Evolutionary conservation across 2,329 filamentous ascomycete species (phyloP).

Genomic region (Colletotrichum sp.): DNA sequence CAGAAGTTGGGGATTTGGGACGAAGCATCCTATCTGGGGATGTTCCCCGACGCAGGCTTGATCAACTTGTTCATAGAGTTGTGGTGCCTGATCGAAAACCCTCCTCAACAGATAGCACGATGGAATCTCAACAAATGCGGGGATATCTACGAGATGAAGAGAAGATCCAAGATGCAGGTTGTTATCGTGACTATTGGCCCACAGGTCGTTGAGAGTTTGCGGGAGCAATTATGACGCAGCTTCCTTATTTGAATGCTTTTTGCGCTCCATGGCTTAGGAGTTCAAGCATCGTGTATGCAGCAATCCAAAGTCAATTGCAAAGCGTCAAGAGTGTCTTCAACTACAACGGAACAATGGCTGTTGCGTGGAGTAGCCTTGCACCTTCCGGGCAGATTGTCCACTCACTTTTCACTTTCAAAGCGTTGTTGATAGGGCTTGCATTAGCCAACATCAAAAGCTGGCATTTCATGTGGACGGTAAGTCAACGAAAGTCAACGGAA

Average conservation of each 20-base stretch:
- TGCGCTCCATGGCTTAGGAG: neutral
- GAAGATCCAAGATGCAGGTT: neutral
- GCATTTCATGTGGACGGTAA: conserved; percentile 4
- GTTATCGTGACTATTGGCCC: neutral
- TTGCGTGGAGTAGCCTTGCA: neutral
- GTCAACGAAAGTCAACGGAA: neutral
- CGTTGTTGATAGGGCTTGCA: neutral
- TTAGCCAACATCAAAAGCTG: conserved; percentile 1
- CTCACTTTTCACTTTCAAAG: neutral
- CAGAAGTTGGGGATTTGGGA: neutral
- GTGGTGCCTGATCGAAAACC: neutral
- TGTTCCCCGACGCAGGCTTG: neutral
- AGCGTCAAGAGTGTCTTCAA: neutral
- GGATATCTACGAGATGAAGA: neutral
- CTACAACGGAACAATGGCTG: neutral
- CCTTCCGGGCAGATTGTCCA: neutral
- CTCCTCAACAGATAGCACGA: neutral
- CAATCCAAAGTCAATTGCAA: neutral
- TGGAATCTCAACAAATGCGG: neutral
- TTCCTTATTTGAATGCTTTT: neutral
- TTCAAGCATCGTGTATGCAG: neutral
- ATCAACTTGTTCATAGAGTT: neutral
- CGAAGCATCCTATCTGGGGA: neutral
- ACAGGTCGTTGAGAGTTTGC: neutral
- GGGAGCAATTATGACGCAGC: neutral